Conservation (phyloP, 495 filamentous ascomycete genomes). For the Clohesyomyces aquaticus region DNA sequence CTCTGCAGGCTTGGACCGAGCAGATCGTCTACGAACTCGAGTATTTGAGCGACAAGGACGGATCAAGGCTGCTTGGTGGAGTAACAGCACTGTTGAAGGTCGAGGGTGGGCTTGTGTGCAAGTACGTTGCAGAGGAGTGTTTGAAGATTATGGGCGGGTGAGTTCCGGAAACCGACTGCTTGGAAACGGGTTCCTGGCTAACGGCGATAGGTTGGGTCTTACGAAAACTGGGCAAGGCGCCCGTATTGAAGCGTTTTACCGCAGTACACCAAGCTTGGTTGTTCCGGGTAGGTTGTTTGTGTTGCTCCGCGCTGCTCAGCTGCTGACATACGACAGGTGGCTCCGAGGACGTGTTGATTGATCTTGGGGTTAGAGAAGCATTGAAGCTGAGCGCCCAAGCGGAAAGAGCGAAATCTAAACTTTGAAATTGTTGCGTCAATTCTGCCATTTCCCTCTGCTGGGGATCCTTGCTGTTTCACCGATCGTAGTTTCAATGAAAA, state of each 20-base stretch:
- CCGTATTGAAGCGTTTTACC: conserved; percentile 33
- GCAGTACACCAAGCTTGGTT: conserved; percentile 20
- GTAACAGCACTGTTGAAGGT: conserved; percentile 35
- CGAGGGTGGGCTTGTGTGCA: conserved; percentile 29
- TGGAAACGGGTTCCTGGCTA: too few species aligned
- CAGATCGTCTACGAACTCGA: conserved; percentile 39
- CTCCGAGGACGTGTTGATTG: conserved; percentile 34
- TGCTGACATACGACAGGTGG: conserved; percentile 13
- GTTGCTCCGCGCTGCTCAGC: not conserved
- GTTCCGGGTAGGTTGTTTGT: conserved; percentile 22
- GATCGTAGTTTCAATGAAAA: not conserved
- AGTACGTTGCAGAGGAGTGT: conserved; percentile 38
- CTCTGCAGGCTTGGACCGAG: conserved; percentile 40
- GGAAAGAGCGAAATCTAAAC: conserved; percentile 31
- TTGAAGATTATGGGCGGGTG: conserved; percentile 40
- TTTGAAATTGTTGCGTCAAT: conserved; percentile 10
- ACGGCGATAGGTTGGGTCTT: conserved; percentile 13
- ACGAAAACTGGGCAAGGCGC: conserved; percentile 34
- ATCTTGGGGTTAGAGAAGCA: conserved; percentile 37
- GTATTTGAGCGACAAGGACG: conserved; percentile 36
- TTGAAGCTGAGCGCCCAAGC: conserved; percentile 28
- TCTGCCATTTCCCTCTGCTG: not conserved
- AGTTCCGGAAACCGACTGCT: too few species aligned
- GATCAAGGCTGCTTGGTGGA: conserved; percentile 26
- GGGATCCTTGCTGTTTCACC: not conserved